Evolutionary conservation across 306 rosid genomes (phyloP).

Genomic region (Rubus parviflorus): DNA sequence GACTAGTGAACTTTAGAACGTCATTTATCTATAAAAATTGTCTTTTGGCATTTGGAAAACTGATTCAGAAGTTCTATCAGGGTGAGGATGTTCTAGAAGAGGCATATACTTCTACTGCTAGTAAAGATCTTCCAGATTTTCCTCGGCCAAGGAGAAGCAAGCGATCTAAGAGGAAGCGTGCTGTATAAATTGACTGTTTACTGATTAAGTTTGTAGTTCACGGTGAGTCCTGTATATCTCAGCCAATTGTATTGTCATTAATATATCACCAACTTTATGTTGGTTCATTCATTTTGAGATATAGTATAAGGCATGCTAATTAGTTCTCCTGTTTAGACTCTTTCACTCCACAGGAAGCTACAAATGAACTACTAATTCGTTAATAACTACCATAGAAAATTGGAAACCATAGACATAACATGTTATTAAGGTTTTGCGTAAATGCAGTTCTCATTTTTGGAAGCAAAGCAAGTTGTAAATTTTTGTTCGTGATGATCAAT

Average conservation of each 20-base stretch:
- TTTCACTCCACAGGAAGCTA: constrained; percentile 17
- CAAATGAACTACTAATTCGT: neutral
- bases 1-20: neutral
- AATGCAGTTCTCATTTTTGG: neutral
- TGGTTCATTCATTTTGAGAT: constrained; percentile 53
- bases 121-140: constrained; percentile 52
- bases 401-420: neutral
- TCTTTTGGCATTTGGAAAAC: constrained; percentile 11
- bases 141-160: constrained; percentile 86
- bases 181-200: constrained; percentile 47
- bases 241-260: constrained; percentile 39
- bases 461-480: neutral
- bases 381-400: neutral
- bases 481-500: constrained; percentile 11
- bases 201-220: constrained; percentile 53
- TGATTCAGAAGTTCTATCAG: constrained; percentile 44
- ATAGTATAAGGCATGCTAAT: constrained; percentile 34
- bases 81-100: constrained; percentile 61
- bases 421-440: neutral
- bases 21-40: neutral
- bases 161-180: constrained; percentile 92
- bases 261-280: constrained; percentile 43
- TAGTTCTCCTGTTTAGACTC: constrained; percentile 12
- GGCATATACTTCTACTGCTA: constrained; percentile 52
- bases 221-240: constrained; percentile 67